Evolutionary conservation across 306 rosid genomes (phyloP).

Genomic region (Malus sylvestris): DNA sequence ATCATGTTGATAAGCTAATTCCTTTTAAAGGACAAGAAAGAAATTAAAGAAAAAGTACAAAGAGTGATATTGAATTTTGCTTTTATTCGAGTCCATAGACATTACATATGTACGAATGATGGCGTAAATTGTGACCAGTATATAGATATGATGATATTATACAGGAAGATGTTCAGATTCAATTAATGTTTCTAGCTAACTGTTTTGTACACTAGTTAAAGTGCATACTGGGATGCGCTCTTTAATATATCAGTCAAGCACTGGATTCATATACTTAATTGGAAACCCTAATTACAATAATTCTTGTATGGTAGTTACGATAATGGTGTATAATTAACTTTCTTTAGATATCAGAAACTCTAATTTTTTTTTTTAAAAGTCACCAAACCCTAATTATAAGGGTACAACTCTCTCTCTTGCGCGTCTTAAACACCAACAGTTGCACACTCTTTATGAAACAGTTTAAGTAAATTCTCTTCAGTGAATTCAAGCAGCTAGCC

Average conservation of each 20-base stretch:
- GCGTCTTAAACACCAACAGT: background rate
- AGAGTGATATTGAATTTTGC: constrained; percentile 23
- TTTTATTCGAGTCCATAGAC: background rate
- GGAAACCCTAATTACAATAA: background rate
- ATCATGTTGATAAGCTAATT: constrained; percentile 41
- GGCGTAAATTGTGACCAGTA: background rate
- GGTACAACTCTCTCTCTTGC: background rate
- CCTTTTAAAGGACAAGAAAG: constrained; percentile 21
- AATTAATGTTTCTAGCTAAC: background rate
- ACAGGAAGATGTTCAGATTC: background rate
- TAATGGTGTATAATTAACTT: background rate
- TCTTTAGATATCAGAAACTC: background rate
- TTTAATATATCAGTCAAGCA: background rate
- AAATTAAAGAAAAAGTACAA: constrained; percentile 31
- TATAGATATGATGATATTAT: background rate
- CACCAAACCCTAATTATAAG: background rate
- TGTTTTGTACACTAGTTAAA: background rate
- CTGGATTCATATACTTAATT: background rate
- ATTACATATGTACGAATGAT: background rate
- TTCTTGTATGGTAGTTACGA: background rate
- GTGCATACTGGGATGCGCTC: background rate
- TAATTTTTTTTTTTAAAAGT: background rate
- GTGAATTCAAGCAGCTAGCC: background rate
- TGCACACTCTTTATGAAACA: too few relatives aligned
- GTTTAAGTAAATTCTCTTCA: background rate